These are phyloP conservation scores for Kwoniella botswanensis DNA, from an alignment of 768 basidiomycete species.

Conservation along the genomic window DNA sequence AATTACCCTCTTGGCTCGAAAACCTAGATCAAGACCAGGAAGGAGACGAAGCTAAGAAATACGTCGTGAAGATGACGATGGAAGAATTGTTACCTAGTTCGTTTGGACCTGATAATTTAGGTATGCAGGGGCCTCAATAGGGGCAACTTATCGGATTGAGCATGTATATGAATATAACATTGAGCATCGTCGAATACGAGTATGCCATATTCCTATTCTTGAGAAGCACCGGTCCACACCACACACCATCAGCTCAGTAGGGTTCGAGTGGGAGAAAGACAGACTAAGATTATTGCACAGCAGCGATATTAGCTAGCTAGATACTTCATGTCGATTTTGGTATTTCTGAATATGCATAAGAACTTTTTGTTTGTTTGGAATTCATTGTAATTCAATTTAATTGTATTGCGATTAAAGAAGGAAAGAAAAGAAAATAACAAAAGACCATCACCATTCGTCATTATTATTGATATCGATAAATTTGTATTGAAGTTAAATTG, in stretches of 20 bases:
- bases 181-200: no score
- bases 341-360: constrained; percentile 11
- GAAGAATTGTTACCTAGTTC: constrained; percentile 79
- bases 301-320: no score
- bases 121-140: constrained; percentile 1
- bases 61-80: constrained; percentile 64
- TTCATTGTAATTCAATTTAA: not conserved
- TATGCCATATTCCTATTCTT: no score
- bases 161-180: no score
- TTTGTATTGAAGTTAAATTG: not conserved
- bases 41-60: constrained; percentile 57
- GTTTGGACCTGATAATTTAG: constrained; percentile 78
- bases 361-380: not conserved
- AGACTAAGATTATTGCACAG: no score
- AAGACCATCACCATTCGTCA: not conserved
- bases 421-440: not conserved
- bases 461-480: not conserved
- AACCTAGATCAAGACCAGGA: constrained; percentile 33
- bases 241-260: no score
- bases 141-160: no score
- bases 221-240: no score
- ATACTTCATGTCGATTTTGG: not conserved
- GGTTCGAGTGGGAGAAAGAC: no score
- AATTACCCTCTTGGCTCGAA: constrained; percentile 57
- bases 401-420: not conserved